Conservation (phyloP, 2,329 filamentous ascomycete genomes). For the Leptographium wingfieldii region DNA sequence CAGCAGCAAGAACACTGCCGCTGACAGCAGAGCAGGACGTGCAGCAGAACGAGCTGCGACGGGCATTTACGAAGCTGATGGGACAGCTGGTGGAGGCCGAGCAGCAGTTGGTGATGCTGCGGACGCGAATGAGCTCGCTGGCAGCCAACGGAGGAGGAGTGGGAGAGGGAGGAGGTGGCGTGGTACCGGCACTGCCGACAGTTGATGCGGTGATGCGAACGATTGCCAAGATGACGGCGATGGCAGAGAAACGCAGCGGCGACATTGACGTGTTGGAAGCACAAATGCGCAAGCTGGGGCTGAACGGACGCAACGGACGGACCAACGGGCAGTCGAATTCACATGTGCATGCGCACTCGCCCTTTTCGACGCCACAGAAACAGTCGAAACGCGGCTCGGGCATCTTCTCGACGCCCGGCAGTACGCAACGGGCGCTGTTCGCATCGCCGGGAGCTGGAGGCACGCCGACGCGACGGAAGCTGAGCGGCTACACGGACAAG, state of each 20-base stretch:
- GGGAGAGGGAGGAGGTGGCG: slow-evolving; percentile 28
- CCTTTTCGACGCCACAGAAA: slow-evolving; percentile 29
- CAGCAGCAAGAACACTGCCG: slow-evolving; percentile 55
- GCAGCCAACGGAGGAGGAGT: slow-evolving; percentile 28
- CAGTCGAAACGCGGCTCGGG: slow-evolving; percentile 20
- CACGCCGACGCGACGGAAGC: slow-evolving; percentile 45
- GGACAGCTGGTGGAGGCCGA: slow-evolving; percentile 67
- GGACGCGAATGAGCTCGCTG: slow-evolving; percentile 57
- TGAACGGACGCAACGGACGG: slow-evolving; percentile 29
- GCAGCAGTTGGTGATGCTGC: slow-evolving; percentile 65
- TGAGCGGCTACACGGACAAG: slow-evolving; percentile 45
- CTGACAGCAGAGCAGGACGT: slow-evolving; percentile 74
- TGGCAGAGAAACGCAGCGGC: slow-evolving; percentile 82
- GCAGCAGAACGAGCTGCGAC: slow-evolving; percentile 72
- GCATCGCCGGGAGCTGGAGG: slow-evolving; percentile 14
- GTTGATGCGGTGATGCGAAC: slow-evolving; percentile 88
- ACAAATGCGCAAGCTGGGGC: slow-evolving; percentile 63
- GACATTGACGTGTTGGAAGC: slow-evolving; percentile 85
- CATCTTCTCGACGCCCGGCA: slow-evolving; percentile 17
- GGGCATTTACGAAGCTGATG: slow-evolving; percentile 61
- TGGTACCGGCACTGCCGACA: slow-evolving; percentile 51
- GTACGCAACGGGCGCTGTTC: slow-evolving; percentile 22
- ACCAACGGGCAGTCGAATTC: slow-evolving; percentile 15
- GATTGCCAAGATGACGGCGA: slow-evolving; percentile 80
- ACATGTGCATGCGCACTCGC: slow-evolving; percentile 14